phyloP scores from a whole-genome alignment of 2,329 filamentous ascomycete species.

The Hypoxylon sp. region DNA sequence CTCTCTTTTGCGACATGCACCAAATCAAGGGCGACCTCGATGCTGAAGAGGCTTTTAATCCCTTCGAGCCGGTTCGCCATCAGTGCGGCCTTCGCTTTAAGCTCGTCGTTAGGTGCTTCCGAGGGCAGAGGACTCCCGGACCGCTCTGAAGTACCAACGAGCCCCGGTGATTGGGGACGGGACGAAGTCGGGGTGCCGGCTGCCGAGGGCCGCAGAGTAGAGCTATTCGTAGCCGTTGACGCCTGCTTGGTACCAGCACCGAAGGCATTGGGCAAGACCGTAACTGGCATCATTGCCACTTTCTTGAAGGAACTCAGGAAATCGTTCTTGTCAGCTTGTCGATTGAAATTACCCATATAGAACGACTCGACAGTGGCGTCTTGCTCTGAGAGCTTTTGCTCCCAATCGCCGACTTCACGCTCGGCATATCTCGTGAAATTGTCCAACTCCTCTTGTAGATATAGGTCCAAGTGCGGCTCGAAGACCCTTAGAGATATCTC shows the following conservation, averaged over 20 bases:
- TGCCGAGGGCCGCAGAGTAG: slow-evolving; percentile 42
- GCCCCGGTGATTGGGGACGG: slow-evolving; percentile 59
- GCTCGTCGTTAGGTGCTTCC: slow-evolving; percentile 85
- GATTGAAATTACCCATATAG: slow-evolving; percentile 93
- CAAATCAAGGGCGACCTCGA: slow-evolving; percentile 89
- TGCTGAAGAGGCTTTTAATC: slow-evolving; percentile 93
- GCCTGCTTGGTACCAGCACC: slow-evolving; percentile 52
- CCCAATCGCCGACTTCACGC: slow-evolving; percentile 82
- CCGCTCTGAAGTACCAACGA: slow-evolving; percentile 49
- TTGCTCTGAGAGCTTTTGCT: slow-evolving; percentile 89
- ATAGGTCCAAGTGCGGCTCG: slow-evolving; percentile 92
- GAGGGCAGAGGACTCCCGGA: slow-evolving; percentile 56
- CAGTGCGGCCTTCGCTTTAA: slow-evolving; percentile 95
- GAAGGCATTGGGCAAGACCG: slow-evolving; percentile 76
- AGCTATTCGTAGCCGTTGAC: slow-evolving; percentile 42
- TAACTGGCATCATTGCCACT: slow-evolving; percentile 98
- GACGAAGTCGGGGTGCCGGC: slow-evolving; percentile 52
- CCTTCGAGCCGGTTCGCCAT: slow-evolving; percentile 95
- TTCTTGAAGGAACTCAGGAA: slow-evolving; percentile 97
- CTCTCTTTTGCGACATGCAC: slow-evolving; percentile 89
- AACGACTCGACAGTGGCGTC: slow-evolving; percentile 91
- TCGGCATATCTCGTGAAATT: slow-evolving; percentile 82
- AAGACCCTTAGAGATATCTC: slow-evolving; percentile 77
- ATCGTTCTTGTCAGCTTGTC: slow-evolving; percentile 94
- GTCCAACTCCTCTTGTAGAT: slow-evolving; percentile 89